These are phyloP conservation scores for Udeniomyces megalosporus DNA, from an alignment of 768 basidiomycete genomes.

Conservation along the genomic window DNA sequence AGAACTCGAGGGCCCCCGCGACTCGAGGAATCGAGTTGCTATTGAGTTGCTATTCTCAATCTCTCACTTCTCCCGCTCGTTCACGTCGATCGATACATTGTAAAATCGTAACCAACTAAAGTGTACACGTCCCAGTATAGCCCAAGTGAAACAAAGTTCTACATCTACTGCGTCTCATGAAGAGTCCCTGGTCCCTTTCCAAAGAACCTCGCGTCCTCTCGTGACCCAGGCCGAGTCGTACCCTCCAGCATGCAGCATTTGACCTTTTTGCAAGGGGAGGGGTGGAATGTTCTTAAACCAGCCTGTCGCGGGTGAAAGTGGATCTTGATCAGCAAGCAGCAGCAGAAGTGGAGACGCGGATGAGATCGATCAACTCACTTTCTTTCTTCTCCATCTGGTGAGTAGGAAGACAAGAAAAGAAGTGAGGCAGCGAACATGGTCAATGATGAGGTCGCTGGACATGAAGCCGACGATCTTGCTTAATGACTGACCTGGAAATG, in stretches of 20 bases:
- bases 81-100: too few relatives aligned
- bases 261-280: not conserved
- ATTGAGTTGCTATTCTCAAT: too few relatives aligned
- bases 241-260: not conserved
- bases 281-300: slow-evolving; percentile 4
- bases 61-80: too few relatives aligned
- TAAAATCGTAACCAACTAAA: too few relatives aligned
- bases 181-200: too few relatives aligned
- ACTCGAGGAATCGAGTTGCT: not conserved
- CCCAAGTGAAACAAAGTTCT: too few relatives aligned
- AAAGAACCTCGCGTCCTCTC: not conserved
- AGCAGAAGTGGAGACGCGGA: not conserved
- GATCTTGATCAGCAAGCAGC: not conserved
- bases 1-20: not conserved
- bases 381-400: not conserved
- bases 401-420: not conserved
- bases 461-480: too few relatives aligned
- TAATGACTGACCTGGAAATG: not conserved
- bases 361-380: too few relatives aligned
- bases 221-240: not conserved
- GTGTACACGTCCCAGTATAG: too few relatives aligned
- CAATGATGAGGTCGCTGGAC: too few relatives aligned
- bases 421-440: too few relatives aligned
- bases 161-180: too few relatives aligned
- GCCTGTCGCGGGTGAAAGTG: not conserved